Evolutionary conservation across 1,139 yeast species (phyloP).

Genomic region (Candida albicans): DNA sequence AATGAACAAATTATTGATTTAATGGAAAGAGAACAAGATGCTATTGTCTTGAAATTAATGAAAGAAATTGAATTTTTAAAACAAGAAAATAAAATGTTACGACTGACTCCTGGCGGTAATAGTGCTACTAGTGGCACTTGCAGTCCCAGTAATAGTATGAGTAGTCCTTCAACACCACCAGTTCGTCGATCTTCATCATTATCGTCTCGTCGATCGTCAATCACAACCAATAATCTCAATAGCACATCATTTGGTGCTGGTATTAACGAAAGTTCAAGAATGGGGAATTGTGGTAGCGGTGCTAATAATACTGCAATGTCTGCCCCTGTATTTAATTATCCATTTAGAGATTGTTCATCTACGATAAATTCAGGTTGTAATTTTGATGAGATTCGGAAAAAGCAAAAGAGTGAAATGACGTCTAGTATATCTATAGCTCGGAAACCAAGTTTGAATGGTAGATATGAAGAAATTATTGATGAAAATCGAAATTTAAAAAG

Average conservation of each 20-base stretch:
- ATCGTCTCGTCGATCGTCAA: background rate
- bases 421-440: constrained; percentile 6
- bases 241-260: background rate
- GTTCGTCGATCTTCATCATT: constrained; percentile 15
- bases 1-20: constrained; percentile 55
- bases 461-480: constrained; percentile 14
- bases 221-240: background rate
- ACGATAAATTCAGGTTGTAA: background rate
- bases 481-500: constrained; percentile 15
- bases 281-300: constrained; percentile 4
- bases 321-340: constrained; percentile 4
- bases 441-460: constrained; percentile 9
- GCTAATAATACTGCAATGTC: constrained; percentile 5
- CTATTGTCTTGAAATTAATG: constrained; percentile 58
- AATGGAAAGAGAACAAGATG: constrained; percentile 72
- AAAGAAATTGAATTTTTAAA: constrained; percentile 53
- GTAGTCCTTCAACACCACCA: constrained; percentile 3
- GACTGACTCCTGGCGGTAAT: constrained; percentile 7
- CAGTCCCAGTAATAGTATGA: constrained; percentile 1
- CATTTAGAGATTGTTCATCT: constrained; percentile 5
- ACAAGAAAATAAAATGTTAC: constrained; percentile 48
- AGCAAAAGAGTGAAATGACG: constrained; percentile 7
- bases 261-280: background rate
- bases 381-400: constrained; percentile 9
- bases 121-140: background rate